phyloP scores from a whole-genome alignment of 768 basidiomycete species.

The Gloeostereum incarnatum region DNA sequence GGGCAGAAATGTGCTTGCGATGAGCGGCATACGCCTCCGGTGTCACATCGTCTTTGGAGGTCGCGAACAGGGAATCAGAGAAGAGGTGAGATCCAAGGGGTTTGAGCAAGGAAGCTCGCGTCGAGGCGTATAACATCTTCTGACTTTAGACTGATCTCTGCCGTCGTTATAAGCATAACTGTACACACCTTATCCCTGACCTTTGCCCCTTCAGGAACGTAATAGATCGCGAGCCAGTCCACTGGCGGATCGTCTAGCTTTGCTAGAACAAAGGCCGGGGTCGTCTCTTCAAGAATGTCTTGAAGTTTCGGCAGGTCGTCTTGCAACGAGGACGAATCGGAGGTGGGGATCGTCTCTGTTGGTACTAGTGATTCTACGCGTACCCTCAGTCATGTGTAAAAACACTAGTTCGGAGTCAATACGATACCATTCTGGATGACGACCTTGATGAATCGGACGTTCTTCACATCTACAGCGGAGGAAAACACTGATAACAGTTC shows the following conservation, averaged over 20 bases:
- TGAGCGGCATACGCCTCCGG: slow-evolving; percentile 68
- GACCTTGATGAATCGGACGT: slow-evolving; percentile 68
- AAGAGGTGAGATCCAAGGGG: slow-evolving; percentile 69
- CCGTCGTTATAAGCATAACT: background rate
- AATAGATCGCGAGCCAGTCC: slow-evolving; percentile 70
- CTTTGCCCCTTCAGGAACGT: slow-evolving; percentile 76
- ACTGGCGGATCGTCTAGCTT: slow-evolving; percentile 48
- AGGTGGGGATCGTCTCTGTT: slow-evolving; percentile 37
- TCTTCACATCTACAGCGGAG: slow-evolving; percentile 38
- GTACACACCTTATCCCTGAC: slow-evolving; percentile 68
- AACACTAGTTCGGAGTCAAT: slow-evolving; percentile 11
- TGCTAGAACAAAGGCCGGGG: slow-evolving; percentile 71
- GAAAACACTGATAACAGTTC: slow-evolving; percentile 52
- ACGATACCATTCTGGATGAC: slow-evolving; percentile 69
- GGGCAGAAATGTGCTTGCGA: slow-evolving; percentile 58
- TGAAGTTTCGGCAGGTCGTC: slow-evolving; percentile 55
- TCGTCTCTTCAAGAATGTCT: slow-evolving; percentile 43
- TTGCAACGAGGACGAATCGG: slow-evolving; percentile 45
- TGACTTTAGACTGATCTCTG: slow-evolving; percentile 3
- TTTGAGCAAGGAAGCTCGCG: slow-evolving; percentile 58
- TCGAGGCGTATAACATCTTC: slow-evolving; percentile 87
- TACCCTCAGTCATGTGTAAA: slow-evolving; percentile 2
- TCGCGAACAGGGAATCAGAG: slow-evolving; percentile 71
- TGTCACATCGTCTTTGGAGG: slow-evolving; percentile 56
- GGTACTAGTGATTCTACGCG: slow-evolving; percentile 59